These are phyloP conservation scores for Buxus sempervirens DNA, from an alignment of 164 flowering plant species.

Conservation along the genomic window DNA sequence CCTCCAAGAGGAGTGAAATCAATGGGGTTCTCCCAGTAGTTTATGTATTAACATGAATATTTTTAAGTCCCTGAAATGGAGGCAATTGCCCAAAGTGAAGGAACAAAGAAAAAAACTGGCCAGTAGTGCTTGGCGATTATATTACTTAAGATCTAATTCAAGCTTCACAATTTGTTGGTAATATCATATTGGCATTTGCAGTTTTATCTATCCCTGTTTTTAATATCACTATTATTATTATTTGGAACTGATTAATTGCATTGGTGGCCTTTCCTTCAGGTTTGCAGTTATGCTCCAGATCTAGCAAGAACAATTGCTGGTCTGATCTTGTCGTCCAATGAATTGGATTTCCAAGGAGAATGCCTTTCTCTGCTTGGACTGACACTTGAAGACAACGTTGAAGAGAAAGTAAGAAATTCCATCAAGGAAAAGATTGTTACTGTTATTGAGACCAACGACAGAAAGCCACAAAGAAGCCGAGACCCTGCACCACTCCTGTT, in stretches of 20 bases:
- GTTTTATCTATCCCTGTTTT: not conserved
- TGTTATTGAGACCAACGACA: constrained; percentile 60
- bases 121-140: no score
- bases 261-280: constrained; percentile 37
- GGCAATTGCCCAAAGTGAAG: no score
- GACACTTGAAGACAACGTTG: constrained; percentile 27
- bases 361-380: constrained; percentile 75
- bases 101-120: no score
- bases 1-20: no score
- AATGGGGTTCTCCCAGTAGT: no score
- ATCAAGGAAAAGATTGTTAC: constrained; percentile 56
- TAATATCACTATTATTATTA: not conserved
- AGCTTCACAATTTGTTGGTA: no score
- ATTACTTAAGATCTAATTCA: no score
- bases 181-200: not conserved
- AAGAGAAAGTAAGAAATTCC: constrained; percentile 43
- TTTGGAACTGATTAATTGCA: not conserved
- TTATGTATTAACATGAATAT: no score
- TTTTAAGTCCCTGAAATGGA: no score
- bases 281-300: constrained; percentile 71
- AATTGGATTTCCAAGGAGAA: constrained; percentile 63
- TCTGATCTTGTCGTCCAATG: constrained; percentile 67
- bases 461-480: constrained; percentile 37
- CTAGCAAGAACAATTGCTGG: constrained; percentile 80
- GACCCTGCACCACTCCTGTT: constrained; percentile 52